Evolutionary conservation across 2,329 filamentous ascomycete species (phyloP).

Genomic region (Metarhizium anisopliae): DNA sequence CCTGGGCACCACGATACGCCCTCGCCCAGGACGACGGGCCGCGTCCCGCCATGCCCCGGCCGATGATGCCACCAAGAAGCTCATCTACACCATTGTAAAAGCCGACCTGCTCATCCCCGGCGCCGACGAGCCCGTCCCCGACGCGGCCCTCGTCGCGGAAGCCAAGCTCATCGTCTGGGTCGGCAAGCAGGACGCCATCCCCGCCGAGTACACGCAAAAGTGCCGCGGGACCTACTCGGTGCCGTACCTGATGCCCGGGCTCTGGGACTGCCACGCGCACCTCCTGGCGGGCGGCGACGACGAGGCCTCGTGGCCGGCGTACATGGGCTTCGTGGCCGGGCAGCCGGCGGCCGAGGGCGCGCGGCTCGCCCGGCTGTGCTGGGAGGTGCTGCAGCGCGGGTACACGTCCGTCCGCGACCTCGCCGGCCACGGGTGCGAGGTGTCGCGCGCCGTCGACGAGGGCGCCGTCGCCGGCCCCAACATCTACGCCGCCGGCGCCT

Average conservation of each 20-base stretch:
- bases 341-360: slow-evolving; percentile 25
- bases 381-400: slow-evolving; percentile 31
- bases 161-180: slow-evolving; percentile 28
- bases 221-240: slow-evolving; percentile 21
- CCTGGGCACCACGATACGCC: not conserved
- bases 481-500: slow-evolving; percentile 35
- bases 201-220: slow-evolving; percentile 19
- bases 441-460: slow-evolving; percentile 30
- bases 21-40: not conserved
- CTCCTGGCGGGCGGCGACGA: slow-evolving; percentile 25
- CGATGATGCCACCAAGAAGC: slow-evolving; percentile 13
- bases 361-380: slow-evolving; percentile 30
- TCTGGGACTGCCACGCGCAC: slow-evolving; percentile 44
- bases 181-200: slow-evolving; percentile 19
- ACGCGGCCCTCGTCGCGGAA: slow-evolving; percentile 26
- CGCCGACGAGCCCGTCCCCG: slow-evolving; percentile 20
- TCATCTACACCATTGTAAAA: slow-evolving; percentile 23
- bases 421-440: slow-evolving; percentile 34
- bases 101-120: slow-evolving; percentile 26
- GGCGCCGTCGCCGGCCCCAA: slow-evolving; percentile 36
- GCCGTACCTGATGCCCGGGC: slow-evolving; percentile 37
- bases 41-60: not conserved
- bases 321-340: slow-evolving; percentile 11
- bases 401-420: slow-evolving; percentile 42
- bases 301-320: slow-evolving; percentile 14